These are phyloP conservation scores for Kodamaea laetipori DNA, from an alignment of 805 yeast species.

Conservation along the genomic window DNA sequence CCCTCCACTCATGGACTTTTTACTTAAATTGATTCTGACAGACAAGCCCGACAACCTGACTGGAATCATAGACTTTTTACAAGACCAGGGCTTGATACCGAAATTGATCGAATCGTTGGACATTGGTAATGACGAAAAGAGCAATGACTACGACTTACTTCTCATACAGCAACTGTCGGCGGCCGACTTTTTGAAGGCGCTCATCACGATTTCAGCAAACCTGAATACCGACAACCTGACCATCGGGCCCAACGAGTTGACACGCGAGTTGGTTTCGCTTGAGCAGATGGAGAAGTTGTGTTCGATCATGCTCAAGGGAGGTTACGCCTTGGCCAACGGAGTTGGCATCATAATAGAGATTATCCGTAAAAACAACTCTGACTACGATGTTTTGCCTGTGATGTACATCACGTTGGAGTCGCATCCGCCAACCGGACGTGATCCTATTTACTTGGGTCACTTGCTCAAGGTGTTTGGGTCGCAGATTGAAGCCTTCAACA, in stretches of 20 bases:
- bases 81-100: constrained; percentile 40
- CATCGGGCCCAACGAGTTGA: constrained; percentile 49
- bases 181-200: constrained; percentile 47
- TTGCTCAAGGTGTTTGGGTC: constrained; percentile 43
- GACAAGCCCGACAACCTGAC: constrained; percentile 50
- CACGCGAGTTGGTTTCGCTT: constrained; percentile 44
- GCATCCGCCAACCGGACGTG: constrained; percentile 51
- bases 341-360: constrained; percentile 51
- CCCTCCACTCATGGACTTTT: constrained; percentile 50
- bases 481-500: constrained; percentile 39
- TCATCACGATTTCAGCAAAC: constrained; percentile 48
- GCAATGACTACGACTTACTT: constrained; percentile 18
- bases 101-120: constrained; percentile 39
- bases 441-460: constrained; percentile 49
- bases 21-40: constrained; percentile 45
- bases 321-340: constrained; percentile 49
- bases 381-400: constrained; percentile 48
- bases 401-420: constrained; percentile 46
- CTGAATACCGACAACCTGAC: constrained; percentile 48
- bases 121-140: constrained; percentile 15
- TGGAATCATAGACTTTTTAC: constrained; percentile 48
- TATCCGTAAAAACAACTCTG: constrained; percentile 48
- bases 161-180: constrained; percentile 43
- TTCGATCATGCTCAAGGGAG: constrained; percentile 46
- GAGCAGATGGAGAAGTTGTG: constrained; percentile 40